These are phyloP conservation scores for Orbilia javanica DNA, from an alignment of 2,329 filamentous ascomycete species.

Conservation along the genomic window DNA sequence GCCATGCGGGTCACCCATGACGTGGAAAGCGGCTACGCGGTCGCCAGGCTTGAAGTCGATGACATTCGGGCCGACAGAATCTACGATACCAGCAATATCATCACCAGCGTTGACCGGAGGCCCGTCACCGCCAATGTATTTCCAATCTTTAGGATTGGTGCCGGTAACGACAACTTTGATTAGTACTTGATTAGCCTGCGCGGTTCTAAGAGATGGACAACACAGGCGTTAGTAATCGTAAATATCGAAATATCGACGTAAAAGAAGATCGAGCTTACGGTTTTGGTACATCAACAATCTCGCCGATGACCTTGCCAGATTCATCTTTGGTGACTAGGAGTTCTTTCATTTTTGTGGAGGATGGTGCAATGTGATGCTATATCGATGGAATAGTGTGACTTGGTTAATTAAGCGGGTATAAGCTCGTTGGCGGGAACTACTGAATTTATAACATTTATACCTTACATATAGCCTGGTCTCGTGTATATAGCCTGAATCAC, in stretches of 20 bases:
- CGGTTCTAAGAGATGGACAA: too few species aligned
- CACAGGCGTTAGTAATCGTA: not conserved
- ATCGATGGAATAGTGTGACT: too few species aligned
- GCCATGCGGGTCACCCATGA: slow-evolving; percentile 61
- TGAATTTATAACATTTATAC: too few species aligned
- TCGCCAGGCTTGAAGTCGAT: slow-evolving; percentile 72
- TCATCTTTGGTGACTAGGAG: slow-evolving; percentile 11
- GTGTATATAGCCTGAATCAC: too few species aligned
- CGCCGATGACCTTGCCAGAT: slow-evolving; percentile 21
- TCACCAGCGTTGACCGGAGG: slow-evolving; percentile 70
- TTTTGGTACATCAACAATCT: slow-evolving; percentile 36
- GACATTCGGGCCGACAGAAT: slow-evolving; percentile 71
- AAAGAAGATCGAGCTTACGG: too few species aligned
- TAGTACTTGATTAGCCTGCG: slow-evolving; percentile 65
- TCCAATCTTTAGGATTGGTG: slow-evolving; percentile 68
- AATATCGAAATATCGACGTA: not conserved
- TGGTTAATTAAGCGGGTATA: too few species aligned
- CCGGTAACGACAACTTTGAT: slow-evolving; percentile 67
- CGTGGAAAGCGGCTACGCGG: slow-evolving; percentile 71
- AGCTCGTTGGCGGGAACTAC: too few species aligned
- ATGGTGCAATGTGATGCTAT: too few species aligned
- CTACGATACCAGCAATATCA: slow-evolving; percentile 71
- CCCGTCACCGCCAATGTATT: slow-evolving; percentile 58
- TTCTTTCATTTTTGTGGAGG: slow-evolving; percentile 59
- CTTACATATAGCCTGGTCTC: too few species aligned